phyloP scores from a whole-genome alignment of 352 stramenopile species.

The Phytophthora lateralis region DNA sequence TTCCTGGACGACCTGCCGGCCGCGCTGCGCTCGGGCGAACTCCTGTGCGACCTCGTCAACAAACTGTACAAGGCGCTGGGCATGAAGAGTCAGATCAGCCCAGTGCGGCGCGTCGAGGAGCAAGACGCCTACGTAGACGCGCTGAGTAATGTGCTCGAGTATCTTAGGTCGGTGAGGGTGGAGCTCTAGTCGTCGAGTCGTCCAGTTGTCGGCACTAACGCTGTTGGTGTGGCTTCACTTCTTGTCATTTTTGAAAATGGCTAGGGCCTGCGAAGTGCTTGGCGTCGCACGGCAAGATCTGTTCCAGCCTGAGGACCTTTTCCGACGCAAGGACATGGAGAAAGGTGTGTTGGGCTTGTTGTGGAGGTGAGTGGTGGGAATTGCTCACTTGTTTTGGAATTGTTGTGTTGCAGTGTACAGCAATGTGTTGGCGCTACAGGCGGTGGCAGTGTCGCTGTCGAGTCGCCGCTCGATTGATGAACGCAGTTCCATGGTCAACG shows the following conservation, averaged over 20 bases:
- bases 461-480: constrained; percentile 83
- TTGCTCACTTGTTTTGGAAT: constrained; percentile 9
- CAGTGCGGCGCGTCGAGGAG: constrained; percentile 11
- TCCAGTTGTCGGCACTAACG: constrained; percentile 14
- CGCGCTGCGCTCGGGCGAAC: constrained; percentile 64
- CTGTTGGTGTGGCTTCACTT: constrained; percentile 19
- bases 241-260: constrained; percentile 14
- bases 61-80: constrained; percentile 77
- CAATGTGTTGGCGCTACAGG: constrained; percentile 80
- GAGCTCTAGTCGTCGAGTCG: constrained; percentile 9
- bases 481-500: constrained; percentile 61
- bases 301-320: constrained; percentile 77
- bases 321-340: constrained; percentile 60
- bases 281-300: constrained; percentile 63
- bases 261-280: constrained; percentile 69
- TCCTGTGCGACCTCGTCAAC: constrained; percentile 73
- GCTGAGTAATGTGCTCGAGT: constrained; percentile 61
- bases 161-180: constrained; percentile 56
- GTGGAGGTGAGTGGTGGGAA: not conserved
- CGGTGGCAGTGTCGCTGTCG: constrained; percentile 72
- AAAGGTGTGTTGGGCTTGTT: constrained; percentile 52
- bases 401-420: constrained; percentile 62
- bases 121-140: constrained; percentile 27
- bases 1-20: constrained; percentile 51
- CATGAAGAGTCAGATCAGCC: constrained; percentile 68